Conservation (phyloP, 345 rosid species). For the Geranium rotundifolium region DNA sequence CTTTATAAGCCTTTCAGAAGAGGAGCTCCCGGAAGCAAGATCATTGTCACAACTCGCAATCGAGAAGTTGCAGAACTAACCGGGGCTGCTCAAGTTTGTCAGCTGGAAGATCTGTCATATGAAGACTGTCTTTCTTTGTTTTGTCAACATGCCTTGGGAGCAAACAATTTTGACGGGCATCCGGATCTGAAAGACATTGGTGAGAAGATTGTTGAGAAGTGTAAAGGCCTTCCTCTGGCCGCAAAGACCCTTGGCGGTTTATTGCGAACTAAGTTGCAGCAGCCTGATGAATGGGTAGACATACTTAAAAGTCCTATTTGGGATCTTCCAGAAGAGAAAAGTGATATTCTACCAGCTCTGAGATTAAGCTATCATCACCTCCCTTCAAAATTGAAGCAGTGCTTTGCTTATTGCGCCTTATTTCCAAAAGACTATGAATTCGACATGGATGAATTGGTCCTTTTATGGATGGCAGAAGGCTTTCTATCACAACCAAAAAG, state of each 20-base stretch:
- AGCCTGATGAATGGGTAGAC: slow-evolving; percentile 9
- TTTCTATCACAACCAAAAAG: not conserved
- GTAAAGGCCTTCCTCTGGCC: slow-evolving; percentile 18
- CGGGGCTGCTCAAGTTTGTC: slow-evolving; percentile 11
- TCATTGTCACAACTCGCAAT: slow-evolving; percentile 35
- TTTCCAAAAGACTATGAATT: slow-evolving; percentile 13
- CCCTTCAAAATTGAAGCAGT: slow-evolving; percentile 14
- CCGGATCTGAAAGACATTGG: slow-evolving; percentile 16
- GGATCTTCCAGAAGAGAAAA: slow-evolving; percentile 4
- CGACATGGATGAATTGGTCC: slow-evolving; percentile 9
- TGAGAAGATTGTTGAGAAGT: slow-evolving; percentile 13
- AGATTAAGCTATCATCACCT: slow-evolving; percentile 17
- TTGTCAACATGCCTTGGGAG: slow-evolving; percentile 10
- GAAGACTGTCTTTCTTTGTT: slow-evolving; percentile 27
- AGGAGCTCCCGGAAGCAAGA: slow-evolving; percentile 16
- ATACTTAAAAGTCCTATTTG: slow-evolving; percentile 10
- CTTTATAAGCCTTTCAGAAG: not conserved
- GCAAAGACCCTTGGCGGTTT: slow-evolving; percentile 10
- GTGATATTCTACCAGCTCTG: slow-evolving; percentile 9
- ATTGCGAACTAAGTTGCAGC: not conserved
- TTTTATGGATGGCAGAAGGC: slow-evolving; percentile 16
- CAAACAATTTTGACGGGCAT: slow-evolving; percentile 1
- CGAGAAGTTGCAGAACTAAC: slow-evolving; percentile 15
- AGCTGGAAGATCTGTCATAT: slow-evolving; percentile 12
- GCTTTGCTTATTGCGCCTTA: slow-evolving; percentile 18